Evolutionary conservation across 139 green algal species (phyloP).

Genomic region (Tetraselmis chui): DNA sequence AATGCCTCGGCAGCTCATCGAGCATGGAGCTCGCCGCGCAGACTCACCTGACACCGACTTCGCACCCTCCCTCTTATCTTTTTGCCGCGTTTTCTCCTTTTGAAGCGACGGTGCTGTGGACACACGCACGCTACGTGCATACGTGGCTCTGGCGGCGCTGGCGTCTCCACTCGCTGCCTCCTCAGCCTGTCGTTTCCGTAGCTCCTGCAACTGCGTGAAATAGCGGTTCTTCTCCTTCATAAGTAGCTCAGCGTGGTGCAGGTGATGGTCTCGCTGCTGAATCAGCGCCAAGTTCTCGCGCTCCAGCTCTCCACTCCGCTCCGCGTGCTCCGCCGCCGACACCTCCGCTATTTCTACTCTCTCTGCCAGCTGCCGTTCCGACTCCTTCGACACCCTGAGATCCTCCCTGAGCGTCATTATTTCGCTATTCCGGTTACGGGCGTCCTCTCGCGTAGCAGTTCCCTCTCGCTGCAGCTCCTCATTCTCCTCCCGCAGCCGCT

Average conservation of each 20-base stretch:
- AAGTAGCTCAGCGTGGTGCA: neutral
- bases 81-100: too few species aligned
- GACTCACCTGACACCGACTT: too few species aligned
- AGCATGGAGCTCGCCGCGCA: too few species aligned
- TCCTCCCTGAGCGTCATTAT: neutral
- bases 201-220: neutral
- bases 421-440: too few species aligned
- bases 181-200: neutral
- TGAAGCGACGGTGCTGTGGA: too few species aligned
- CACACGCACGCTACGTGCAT: too few species aligned
- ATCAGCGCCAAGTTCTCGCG: neutral
- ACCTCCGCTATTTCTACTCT: neutral
- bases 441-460: too few species aligned
- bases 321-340: neutral
- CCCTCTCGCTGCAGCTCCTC: neutral
- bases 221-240: neutral
- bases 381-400: neutral
- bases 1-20: too few species aligned
- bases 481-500: neutral
- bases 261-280: neutral
- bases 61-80: too few species aligned
- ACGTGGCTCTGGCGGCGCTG: too few species aligned
- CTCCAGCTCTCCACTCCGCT: neutral
- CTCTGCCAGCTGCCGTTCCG: neutral
- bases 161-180: neutral